Evolutionary conservation across 2,329 filamentous ascomycete species (phyloP), one percentile per base, ranked within the genome.

Genomic region (Exophiala oligosperma): DNA sequence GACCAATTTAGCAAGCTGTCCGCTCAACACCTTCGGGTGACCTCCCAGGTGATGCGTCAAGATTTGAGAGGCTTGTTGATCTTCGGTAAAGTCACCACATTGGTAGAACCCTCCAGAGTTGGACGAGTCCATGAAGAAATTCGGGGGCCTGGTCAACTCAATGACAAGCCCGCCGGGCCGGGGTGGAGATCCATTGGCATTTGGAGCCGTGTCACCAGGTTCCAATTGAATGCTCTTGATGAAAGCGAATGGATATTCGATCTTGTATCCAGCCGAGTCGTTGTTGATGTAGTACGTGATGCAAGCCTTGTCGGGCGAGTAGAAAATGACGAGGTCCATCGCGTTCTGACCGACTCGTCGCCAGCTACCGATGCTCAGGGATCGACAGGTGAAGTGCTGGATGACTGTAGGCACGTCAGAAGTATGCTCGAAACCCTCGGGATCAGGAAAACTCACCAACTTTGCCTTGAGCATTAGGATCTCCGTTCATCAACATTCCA

Each of bases 201-300:
- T 81, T 41, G 80, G 78, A 21, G 77, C 76, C 55, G 82, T 78
- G 70, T 97, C 93, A 66, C 88, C 88, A 68, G 92, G 91, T 76
- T 97, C 93, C 54, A 99, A 82, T 67, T 88, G 92, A 70, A 99
- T 97, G 76, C 92, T 96, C 81, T 97, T 97, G 81, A 99, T 97
- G 75, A 89, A 89, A 6, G 92, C 87, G 75, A 99, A 97, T 6
- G 93, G 92, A 70, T 97, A 99, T 77, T 99, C 94, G 71, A 99
- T 97, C 83, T 99, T 99, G 81, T 97, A 99, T 23, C 94, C 94
- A 37, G 93, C 92, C 66, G 94, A 92, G 72, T 99, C 94, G 72
- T 97, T 97, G 83, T 99, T 97, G 83, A 99, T 99, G 80, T 99
- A 99, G 77, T 99, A 99, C 23, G 94, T 99, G 82, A 99, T 93